A percentile compares a stretch with the other conserved stretches of the same genome.
phyloP scores from a whole-genome alignment of 805 yeast genomes.

The Saccharomycopsis synnaedendra region DNA sequence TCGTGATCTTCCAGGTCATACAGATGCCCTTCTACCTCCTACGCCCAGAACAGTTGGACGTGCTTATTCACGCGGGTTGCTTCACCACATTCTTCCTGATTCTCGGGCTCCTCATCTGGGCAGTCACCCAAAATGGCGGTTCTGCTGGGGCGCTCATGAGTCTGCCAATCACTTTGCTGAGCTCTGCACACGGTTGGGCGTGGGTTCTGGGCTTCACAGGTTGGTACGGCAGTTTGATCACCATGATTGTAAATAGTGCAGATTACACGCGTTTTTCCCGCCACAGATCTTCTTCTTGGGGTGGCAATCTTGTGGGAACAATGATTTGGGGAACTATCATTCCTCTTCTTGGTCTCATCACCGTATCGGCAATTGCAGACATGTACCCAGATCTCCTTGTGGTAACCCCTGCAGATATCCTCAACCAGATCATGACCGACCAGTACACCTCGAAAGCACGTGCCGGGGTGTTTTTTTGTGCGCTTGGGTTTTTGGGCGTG shows the following conservation, averaged over 20 bases:
- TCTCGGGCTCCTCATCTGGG: conserved; percentile 24
- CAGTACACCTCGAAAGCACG: conserved; percentile 25
- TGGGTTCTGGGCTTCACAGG: conserved; percentile 29
- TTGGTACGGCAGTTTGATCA: conserved; percentile 28
- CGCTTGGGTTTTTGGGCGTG: conserved; percentile 23
- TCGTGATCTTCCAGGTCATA: conserved; percentile 28
- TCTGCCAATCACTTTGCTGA: conserved; percentile 8
- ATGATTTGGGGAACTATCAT: conserved; percentile 26
- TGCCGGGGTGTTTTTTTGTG: conserved; percentile 27
- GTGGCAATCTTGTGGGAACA: conserved; percentile 23
- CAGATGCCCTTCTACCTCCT: conserved; percentile 21
- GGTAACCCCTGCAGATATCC: conserved; percentile 23
- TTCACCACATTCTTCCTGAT: conserved; percentile 24
- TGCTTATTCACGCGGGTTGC: conserved; percentile 14
- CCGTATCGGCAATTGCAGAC: conserved; percentile 26
- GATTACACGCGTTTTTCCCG: conserved; percentile 27
- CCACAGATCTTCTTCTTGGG: conserved; percentile 22
- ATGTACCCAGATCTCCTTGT: too few species aligned
- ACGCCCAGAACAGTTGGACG: conserved; percentile 21
- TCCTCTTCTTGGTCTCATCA: conserved; percentile 32
- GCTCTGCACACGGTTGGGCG: conserved; percentile 26
- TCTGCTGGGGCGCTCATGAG: conserved; percentile 23
- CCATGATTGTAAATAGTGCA: conserved; percentile 27
- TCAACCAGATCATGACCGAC: conserved; percentile 22
- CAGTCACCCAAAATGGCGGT: conserved; percentile 22